Base-by-base conservation (phyloP, 495 filamentous ascomycete species). In the Tuber umbilicatum region DNA sequence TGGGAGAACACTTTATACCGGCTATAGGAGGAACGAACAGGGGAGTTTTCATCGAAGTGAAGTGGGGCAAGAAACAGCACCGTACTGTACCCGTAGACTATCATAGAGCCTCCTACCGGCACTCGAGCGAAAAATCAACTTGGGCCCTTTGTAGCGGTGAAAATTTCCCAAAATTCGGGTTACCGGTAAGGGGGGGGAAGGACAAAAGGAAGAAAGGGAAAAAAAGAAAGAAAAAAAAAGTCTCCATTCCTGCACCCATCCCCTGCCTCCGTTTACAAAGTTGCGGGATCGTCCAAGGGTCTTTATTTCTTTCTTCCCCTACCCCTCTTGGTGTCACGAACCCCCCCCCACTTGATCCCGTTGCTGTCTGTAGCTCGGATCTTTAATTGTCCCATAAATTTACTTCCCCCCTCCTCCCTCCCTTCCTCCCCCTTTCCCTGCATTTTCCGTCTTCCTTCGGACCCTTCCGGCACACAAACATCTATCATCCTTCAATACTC, bases 391-490 rank as follows among this genome's bases (percentile, higher is more conserved):
- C 2, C 47, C 47, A 55, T 55, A 55, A n/a, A n/a, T 7, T 39
- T 39, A 40, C 39, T 1, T 7, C 39, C 5, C 5, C 39, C 39
- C 23, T 69, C 42, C 60, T 19, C 19, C 42, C 42, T 43, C 17
- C 42, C 42, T 17, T 43, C 42, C 77, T 74, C 47, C 69, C 71
- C 27, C 69, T 60, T 78, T 78, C 77, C 77, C 72, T 78, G 77
- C 71, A 78, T 72, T 67, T 14, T 67, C 69, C 73, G 40, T 60
- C 72, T 72, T 72, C 76, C 70, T 35, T 64, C 55, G 23, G 47
- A 70, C 40, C 35, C 19, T 74, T 70, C 69, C 60, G 41, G 39
- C 35, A 75, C 78, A 45, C 64, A 64, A 27, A 6, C 69, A 43
- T 74, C 71, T 23, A 69, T 39, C 43, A 69, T 39, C 43, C 60